Percentiles rank a stretch among this genome's conserved stretches.
Evolutionary conservation across 2,329 filamentous ascomycete genomes (phyloP).

Genomic region (Annulohypoxylon truncatum): DNA sequence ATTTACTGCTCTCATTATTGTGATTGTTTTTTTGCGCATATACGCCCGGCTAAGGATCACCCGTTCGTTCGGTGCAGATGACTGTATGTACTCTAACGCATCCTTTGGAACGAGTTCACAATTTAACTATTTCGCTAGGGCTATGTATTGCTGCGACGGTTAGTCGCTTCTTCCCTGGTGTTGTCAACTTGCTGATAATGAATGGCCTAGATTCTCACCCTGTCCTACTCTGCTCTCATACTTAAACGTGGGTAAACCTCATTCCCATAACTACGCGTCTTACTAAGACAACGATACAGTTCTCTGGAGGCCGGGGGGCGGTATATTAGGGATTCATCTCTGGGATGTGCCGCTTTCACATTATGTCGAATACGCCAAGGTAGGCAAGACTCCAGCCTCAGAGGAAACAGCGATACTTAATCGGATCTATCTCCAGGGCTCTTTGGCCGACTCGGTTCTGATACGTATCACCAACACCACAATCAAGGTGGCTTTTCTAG

Average conservation of each 20-base stretch:
- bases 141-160: constrained; percentile 35
- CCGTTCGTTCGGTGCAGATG: constrained; percentile 34
- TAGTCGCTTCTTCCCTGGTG: neutral
- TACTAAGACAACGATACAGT: constrained; percentile 22
- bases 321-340: constrained; percentile 38
- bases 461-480: constrained; percentile 32
- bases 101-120: neutral
- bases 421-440: constrained; percentile 15
- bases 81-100: constrained; percentile 17
- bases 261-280: neutral
- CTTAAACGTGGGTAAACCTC: constrained; percentile 23
- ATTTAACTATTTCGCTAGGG: constrained; percentile 10
- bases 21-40: constrained; percentile 13
- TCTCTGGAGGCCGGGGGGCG: constrained; percentile 33
- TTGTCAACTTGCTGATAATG: neutral
- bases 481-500: constrained; percentile 33
- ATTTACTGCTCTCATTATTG: constrained; percentile 2
- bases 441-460: constrained; percentile 35
- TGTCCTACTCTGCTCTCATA: constrained; percentile 29
- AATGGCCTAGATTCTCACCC: constrained; percentile 16
- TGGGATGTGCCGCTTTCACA: constrained; percentile 39
- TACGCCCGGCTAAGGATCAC: constrained; percentile 26
- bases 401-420: neutral
- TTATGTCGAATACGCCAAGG: constrained; percentile 34
- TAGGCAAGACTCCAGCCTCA: constrained; percentile 21